phyloP scores from a whole-genome alignment of 306 rosid species.

The Ormosia semicastrata region DNA sequence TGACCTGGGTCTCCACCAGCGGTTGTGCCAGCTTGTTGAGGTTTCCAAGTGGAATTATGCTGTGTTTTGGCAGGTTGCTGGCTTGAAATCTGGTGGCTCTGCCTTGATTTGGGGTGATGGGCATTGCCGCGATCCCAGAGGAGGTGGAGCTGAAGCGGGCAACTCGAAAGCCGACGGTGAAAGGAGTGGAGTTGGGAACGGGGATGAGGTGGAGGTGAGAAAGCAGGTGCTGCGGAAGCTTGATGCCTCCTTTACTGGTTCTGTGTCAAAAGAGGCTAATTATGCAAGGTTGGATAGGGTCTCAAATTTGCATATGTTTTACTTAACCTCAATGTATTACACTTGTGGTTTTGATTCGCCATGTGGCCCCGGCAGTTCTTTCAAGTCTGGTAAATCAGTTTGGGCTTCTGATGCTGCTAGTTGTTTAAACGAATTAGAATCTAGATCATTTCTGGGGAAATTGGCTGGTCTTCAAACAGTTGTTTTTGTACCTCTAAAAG shows the following conservation, averaged over 20 bases:
- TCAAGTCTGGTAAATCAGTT: constrained; percentile 52
- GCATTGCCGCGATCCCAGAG: constrained; percentile 50
- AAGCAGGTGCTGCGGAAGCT: constrained; percentile 71
- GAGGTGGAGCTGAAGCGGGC: constrained; percentile 24
- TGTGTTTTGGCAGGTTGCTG: constrained; percentile 78
- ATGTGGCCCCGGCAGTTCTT: constrained; percentile 58
- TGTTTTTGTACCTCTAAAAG: constrained; percentile 67
- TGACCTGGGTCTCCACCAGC: constrained; percentile 49
- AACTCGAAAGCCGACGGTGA: constrained; percentile 20
- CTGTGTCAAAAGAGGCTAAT: constrained; percentile 45
- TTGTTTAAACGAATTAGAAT: constrained; percentile 57
- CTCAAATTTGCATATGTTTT: constrained; percentile 72
- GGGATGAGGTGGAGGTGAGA: constrained; percentile 45
- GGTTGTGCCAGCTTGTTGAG: constrained; percentile 62
- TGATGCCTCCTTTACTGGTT: constrained; percentile 52
- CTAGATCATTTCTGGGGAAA: constrained; percentile 57
- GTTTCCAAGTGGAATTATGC: constrained; percentile 76
- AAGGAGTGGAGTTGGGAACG: constrained; percentile 39
- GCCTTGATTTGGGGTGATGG: constrained; percentile 84
- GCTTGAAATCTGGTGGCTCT: constrained; percentile 71
- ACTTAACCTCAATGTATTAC: constrained; percentile 61
- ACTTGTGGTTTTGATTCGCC: constrained; percentile 56
- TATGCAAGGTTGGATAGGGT: constrained; percentile 46
- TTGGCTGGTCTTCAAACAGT: constrained; percentile 72
- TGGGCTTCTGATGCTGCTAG: constrained; percentile 58